Evolutionary conservation across 768 basidiomycete species (phyloP), one percentile per base, ranked within the genome.

Genomic region (Pleurotus eryngii): DNA sequence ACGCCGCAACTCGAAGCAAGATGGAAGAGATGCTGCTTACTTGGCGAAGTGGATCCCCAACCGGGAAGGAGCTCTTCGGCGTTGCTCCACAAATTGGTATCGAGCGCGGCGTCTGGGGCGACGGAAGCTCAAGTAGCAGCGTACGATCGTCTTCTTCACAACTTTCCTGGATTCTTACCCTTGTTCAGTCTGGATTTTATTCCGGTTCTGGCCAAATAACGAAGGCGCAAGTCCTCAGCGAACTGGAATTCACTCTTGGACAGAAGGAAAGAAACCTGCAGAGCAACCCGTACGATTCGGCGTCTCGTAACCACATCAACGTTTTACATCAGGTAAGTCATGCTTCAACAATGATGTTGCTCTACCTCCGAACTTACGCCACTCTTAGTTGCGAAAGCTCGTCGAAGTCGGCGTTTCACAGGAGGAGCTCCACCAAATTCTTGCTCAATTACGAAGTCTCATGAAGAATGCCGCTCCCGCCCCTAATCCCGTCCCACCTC

Each of bases 1-100:
- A 97, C 67, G 84, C 85, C 50, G 73, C 72, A 42, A 96, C 92
- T 22, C 86, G 90, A 59, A 83, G 85, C 69, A 98, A 98, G 72
- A 95, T 99, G 92, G 93, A 96, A 68, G 97, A 99, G 72, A 94
- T 99, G 87, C 82, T 98, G 12, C 72, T 91, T 26, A 96, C 97
- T 5, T 99, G 97, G 97, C 81, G 95, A 40, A 89, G 85, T 20
- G 94, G 92, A 14, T 87, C 89, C 12, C 89, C 91, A 2, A 81
- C 78, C 35, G 84, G 90, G 37, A 83, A 83, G 53, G 91, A 95
- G 67, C 77, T 99, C 1, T 99, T 98, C 67, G 90, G 94, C 43
- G 72, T 82, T 26, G 82, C 82, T 2, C 81, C 90, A 17, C 95
- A 98, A 68, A 74, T 84, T 43, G 82, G 86, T 14, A 90, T 98